phyloP scores from a whole-genome alignment of 169 alveolate species.

The Eimeria praecox region DNA sequence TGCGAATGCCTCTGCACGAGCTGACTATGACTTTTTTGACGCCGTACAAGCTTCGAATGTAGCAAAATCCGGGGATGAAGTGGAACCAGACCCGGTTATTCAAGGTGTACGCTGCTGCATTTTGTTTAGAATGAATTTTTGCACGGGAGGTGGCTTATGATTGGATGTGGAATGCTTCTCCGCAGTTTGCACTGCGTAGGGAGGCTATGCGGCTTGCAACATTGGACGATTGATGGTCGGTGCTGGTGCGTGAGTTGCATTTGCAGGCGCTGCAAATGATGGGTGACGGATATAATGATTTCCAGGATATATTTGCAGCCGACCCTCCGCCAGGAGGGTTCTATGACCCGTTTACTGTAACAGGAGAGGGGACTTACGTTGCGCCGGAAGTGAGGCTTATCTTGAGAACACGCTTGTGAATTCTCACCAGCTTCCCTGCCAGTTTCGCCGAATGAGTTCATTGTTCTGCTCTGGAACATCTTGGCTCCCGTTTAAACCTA shows the following conservation, averaged over 20 bases:
- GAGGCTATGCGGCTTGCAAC: background rate
- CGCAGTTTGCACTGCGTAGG: background rate
- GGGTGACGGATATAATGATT: slow-evolving; percentile 60
- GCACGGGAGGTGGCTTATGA: background rate
- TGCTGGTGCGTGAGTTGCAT: background rate
- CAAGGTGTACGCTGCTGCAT: slow-evolving; percentile 32
- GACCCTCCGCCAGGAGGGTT: slow-evolving; percentile 80
- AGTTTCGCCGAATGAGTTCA: background rate
- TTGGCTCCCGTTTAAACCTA: background rate
- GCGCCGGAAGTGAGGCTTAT: slow-evolving; percentile 35
- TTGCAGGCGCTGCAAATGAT: slow-evolving; percentile 74
- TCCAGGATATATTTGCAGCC: slow-evolving; percentile 54
- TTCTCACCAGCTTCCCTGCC: background rate
- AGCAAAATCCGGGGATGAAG: slow-evolving; percentile 33
- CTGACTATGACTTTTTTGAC: slow-evolving; percentile 73
- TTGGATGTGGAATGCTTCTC: background rate
- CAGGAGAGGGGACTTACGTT: slow-evolving; percentile 32
- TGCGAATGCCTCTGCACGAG: slow-evolving; percentile 49
- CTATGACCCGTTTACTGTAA: slow-evolving; percentile 71
- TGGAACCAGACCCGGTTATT: slow-evolving; percentile 47
- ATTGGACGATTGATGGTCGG: background rate
- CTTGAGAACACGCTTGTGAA: background rate
- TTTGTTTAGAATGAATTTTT: background rate
- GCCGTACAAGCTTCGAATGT: slow-evolving; percentile 35
- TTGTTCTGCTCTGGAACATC: background rate